Percentiles rank a stretch among this genome's conserved stretches.
These are phyloP conservation scores for Fusarium sulawesiense DNA, from an alignment of 2,329 filamentous ascomycete genomes.

Conservation along the genomic window DNA sequence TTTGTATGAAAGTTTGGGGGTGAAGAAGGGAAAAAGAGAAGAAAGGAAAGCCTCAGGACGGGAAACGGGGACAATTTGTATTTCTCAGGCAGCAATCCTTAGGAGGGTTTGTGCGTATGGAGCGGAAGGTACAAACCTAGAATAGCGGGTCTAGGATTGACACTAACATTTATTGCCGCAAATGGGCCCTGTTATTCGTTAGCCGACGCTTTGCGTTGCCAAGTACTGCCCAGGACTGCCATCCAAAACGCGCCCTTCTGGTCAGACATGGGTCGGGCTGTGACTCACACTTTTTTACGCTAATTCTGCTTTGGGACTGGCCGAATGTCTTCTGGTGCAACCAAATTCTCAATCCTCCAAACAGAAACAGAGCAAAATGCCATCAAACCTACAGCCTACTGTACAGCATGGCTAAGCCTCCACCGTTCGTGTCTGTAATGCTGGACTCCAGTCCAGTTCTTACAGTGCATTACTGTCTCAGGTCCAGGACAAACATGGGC, in stretches of 20 bases:
- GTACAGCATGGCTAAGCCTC: slow-evolving; percentile 26
- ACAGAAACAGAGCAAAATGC: slow-evolving; percentile 7
- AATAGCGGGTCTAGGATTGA: slow-evolving; percentile 38
- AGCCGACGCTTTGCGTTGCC: slow-evolving; percentile 10
- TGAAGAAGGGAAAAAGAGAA: slow-evolving; percentile 52
- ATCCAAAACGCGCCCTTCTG: slow-evolving; percentile 39
- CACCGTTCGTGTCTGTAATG: slow-evolving; percentile 13
- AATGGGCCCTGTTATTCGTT: background rate
- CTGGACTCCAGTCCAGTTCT: background rate
- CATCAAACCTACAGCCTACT: background rate
- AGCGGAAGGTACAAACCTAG: slow-evolving; percentile 22
- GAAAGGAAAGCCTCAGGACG: slow-evolving; percentile 42
- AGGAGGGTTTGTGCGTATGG: slow-evolving; percentile 37
- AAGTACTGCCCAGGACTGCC: slow-evolving; percentile 28
- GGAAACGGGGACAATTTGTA: slow-evolving; percentile 55
- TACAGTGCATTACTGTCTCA: background rate
- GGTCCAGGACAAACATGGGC: background rate
- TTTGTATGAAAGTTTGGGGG: slow-evolving; percentile 50
- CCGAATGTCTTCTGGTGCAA: slow-evolving; percentile 39
- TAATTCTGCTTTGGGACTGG: slow-evolving; percentile 47
- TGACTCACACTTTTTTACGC: slow-evolving; percentile 52
- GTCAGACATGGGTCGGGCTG: slow-evolving; percentile 46
- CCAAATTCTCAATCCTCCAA: slow-evolving; percentile 36
- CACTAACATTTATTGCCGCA: slow-evolving; percentile 24
- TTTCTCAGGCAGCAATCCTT: slow-evolving; percentile 59